Evolutionary conservation across 352 stramenopile genomes (phyloP).

Genomic region (Phytophthora lateralis): DNA sequence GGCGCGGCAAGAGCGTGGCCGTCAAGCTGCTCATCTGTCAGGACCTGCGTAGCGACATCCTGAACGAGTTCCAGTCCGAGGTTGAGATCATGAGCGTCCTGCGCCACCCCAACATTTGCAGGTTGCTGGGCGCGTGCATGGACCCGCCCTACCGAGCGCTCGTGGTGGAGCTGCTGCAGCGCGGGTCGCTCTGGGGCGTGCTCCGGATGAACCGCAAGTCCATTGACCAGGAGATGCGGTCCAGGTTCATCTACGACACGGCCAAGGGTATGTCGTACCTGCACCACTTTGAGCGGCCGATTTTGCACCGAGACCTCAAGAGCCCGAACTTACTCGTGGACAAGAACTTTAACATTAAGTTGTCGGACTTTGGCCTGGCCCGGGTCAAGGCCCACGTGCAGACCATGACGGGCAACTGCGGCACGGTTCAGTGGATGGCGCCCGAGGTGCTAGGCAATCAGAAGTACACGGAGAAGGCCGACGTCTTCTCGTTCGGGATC

Average conservation of each 20-base stretch:
- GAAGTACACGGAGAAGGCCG: slow-evolving; percentile 91
- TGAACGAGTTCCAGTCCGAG: slow-evolving; percentile 73
- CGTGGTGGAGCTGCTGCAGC: slow-evolving; percentile 92
- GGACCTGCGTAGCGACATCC: slow-evolving; percentile 62
- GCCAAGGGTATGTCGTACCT: slow-evolving; percentile 87
- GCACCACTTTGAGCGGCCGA: slow-evolving; percentile 82
- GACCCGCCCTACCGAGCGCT: slow-evolving; percentile 93
- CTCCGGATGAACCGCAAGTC: slow-evolving; percentile 71
- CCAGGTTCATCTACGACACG: slow-evolving; percentile 72
- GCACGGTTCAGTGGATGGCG: slow-evolving; percentile 77
- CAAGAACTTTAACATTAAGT: slow-evolving; percentile 85
- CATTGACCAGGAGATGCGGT: slow-evolving; percentile 61
- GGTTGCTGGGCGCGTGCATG: slow-evolving; percentile 94
- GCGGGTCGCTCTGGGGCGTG: slow-evolving; percentile 93
- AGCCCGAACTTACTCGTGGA: slow-evolving; percentile 84
- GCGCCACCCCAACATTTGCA: slow-evolving; percentile 95
- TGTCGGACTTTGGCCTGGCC: slow-evolving; percentile 86
- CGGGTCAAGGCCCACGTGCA: slow-evolving; percentile 83
- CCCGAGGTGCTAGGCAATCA: slow-evolving; percentile 83
- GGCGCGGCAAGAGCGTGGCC: slow-evolving; percentile 65
- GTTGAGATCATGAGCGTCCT: slow-evolving; percentile 86
- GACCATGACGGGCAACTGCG: slow-evolving; percentile 88
- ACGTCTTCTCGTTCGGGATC: slow-evolving; percentile 91
- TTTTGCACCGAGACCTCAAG: slow-evolving; percentile 88
- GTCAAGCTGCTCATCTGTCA: slow-evolving; percentile 76